These are phyloP conservation scores for Euphorbia schlechtendalii DNA, from an alignment of 441 rosid species.

Conservation along the genomic window DNA sequence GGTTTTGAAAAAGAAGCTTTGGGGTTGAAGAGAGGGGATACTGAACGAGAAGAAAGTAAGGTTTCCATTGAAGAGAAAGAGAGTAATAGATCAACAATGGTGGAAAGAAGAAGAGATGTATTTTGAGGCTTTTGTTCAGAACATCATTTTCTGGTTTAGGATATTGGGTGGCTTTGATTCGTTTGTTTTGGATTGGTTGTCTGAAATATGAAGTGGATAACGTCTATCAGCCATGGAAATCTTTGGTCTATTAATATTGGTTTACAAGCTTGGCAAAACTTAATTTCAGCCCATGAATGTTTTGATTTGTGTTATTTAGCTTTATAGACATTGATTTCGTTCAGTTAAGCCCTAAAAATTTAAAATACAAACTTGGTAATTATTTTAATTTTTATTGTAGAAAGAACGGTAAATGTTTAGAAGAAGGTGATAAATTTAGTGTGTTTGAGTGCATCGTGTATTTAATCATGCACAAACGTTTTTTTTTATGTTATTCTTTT, in stretches of 20 bases:
- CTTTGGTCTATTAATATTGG: constrained; percentile 18
- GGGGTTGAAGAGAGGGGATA: constrained; percentile 45
- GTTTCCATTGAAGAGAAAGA: constrained; percentile 55
- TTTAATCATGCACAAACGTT: too few species aligned
- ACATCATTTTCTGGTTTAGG: constrained; percentile 14
- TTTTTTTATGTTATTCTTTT: too few species aligned
- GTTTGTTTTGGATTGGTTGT: constrained; percentile 42
- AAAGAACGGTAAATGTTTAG: too few species aligned
- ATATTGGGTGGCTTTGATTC: constrained; percentile 39
- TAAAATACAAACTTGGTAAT: too few species aligned
- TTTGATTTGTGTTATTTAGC: background rate
- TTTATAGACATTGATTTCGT: background rate
- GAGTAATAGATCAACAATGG: constrained; percentile 17
- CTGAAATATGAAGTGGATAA: constrained; percentile 42
- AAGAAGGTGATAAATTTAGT: too few species aligned
- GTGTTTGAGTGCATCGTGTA: too few species aligned
- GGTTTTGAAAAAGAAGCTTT: constrained; percentile 28
- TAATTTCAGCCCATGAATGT: background rate
- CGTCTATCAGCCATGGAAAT: constrained; percentile 25
- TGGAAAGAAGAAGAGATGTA: background rate
- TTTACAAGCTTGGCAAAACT: background rate
- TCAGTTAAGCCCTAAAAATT: background rate
- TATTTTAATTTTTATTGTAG: too few species aligned
- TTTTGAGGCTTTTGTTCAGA: constrained; percentile 2
- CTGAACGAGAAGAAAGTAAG: constrained; percentile 56